Evolutionary conservation across 345 rosid genomes (phyloP).

Genomic region (Stellera chamaejasme): DNA sequence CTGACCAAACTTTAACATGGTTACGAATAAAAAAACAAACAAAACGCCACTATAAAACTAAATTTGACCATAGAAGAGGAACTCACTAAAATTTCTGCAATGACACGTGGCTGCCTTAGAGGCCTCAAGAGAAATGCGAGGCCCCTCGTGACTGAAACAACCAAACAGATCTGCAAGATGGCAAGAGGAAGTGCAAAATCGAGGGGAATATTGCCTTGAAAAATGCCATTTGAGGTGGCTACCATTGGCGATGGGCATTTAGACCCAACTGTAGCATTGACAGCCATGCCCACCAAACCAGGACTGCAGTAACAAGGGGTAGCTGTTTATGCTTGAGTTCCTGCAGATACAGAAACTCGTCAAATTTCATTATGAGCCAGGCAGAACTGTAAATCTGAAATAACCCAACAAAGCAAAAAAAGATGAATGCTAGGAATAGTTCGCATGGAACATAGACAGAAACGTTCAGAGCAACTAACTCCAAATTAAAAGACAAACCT

Average conservation of each 20-base stretch:
- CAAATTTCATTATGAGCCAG: conserved; percentile 3
- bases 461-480: too few species aligned
- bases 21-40: too few species aligned
- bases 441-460: too few species aligned
- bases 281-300: conserved; percentile 21
- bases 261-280: conserved; percentile 15
- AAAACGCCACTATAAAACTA: not conserved
- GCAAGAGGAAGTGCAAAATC: conserved; percentile 67
- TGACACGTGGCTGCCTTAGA: conserved; percentile 71
- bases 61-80: not conserved
- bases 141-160: conserved; percentile 45
- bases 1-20: too few species aligned
- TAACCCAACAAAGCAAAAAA: too few species aligned
- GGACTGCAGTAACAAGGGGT: not conserved
- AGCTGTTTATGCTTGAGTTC: conserved; percentile 7
- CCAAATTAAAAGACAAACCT: too few species aligned
- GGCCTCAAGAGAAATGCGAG: conserved; percentile 64
- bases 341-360: conserved; percentile 5
- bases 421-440: too few species aligned
- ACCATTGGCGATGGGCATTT: conserved; percentile 47
- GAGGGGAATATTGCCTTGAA: conserved; percentile 65
- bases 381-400: too few species aligned
- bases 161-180: conserved; percentile 61
- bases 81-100: conserved; percentile 72
- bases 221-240: conserved; percentile 64